Base-by-base conservation (phyloP, 306 rosid genomes). In the Alnus rubra region DNA sequence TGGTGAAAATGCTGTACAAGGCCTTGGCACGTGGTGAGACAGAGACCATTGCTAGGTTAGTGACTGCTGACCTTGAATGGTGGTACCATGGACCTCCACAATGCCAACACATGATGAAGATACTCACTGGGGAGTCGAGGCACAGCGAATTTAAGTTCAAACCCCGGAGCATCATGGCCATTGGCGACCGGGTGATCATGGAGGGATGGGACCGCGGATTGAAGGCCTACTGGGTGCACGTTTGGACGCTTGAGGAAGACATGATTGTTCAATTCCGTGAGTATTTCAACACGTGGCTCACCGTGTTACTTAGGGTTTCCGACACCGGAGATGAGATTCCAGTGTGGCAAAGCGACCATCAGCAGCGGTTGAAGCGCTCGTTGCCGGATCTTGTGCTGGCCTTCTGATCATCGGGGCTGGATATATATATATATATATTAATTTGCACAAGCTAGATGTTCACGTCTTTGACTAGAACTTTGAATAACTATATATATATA, bases 51-150 rank as follows among this genome's bases (percentile, higher is more conserved):
- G 58, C 65, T 47, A 44, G 49, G 74, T 39, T 75, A 19, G 78
- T 75, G 45, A 67, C 49, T 30, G 35, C 71, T 0, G 71, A 83
- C 31, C 78, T 79, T 4, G 86, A 79, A 54, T 79, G 80, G 83
- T 83, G 83, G 86, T 79, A 75, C 54, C 86, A 75, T 65, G 83
- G 86, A 7, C 86, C 83, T 7, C 86, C 80, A 4, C 52, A 71
- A 55, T 75, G 78, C 74, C 83, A 79, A 39, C 68, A 75, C 78
- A 75, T 83, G 81, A 83, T 79, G 83, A 79, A 56, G 65, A 53
- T 45, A 54, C 58, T 79, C 28, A 83, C 86, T 0, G 78, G 83
- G 13, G 80, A 83, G 23, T 79, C 72, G 10, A 69, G 55, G 52
- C 70, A 70, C 37, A 1, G 53, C 0, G 78, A 76, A n/a, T 83